Conservation (phyloP, 23 red algal genomes). For the Agarophyton chilense region DNA sequence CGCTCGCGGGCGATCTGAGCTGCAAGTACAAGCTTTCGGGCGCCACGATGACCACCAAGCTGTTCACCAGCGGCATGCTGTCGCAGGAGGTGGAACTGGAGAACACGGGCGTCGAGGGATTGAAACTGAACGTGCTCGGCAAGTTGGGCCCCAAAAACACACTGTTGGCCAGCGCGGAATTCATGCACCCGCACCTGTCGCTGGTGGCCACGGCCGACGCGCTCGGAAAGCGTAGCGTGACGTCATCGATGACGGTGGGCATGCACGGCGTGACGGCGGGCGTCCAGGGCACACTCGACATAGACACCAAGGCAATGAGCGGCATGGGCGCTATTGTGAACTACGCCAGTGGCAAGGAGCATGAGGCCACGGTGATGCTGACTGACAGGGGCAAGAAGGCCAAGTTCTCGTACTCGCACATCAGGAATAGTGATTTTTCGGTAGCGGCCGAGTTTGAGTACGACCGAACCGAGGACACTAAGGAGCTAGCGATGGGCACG, state of each 20-base stretch:
- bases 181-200: constrained; percentile 58
- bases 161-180: constrained; percentile 64
- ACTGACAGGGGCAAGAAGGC: constrained; percentile 64
- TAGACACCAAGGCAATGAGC: constrained; percentile 58
- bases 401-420: constrained; percentile 81
- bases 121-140: constrained; percentile 70
- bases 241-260: constrained; percentile 58
- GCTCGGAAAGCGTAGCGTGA: constrained; percentile 45
- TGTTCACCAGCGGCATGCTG: constrained; percentile 80
- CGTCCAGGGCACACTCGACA: constrained; percentile 60
- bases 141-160: constrained; percentile 42
- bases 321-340: constrained; percentile 57
- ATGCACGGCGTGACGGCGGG: constrained; percentile 74
- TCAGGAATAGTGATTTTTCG: constrained; percentile 61
- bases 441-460: constrained; percentile 86
- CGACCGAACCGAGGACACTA: constrained; percentile 44
- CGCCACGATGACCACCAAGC: constrained; percentile 75
- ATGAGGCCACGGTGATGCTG: constrained; percentile 65
- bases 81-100: constrained; percentile 75
- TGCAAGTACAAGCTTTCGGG: constrained; percentile 68
- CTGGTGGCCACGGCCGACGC: constrained; percentile 51
- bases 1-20: constrained; percentile 59
- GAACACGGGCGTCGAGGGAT: constrained; percentile 76
- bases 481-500: constrained; percentile 74
- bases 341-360: constrained; percentile 77